These are phyloP conservation scores for Paramarasmius palmivorus DNA, from an alignment of 1,284 basidiomycete genomes.

Conservation along the genomic window DNA sequence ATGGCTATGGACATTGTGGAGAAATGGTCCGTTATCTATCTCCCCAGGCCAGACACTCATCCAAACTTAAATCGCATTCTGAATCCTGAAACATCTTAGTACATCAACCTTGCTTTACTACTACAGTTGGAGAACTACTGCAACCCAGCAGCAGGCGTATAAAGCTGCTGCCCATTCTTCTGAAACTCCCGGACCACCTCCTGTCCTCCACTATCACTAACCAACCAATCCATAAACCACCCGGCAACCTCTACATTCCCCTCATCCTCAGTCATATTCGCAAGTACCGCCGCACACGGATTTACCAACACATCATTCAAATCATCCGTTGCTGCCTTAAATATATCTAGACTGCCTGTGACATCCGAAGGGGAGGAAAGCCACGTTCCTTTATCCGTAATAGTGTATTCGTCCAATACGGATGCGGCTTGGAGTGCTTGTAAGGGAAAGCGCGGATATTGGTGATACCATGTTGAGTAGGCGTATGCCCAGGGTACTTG, in stretches of 20 bases:
- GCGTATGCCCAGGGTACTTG: conserved; percentile 53
- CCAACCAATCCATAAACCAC: neutral
- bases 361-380: conserved; percentile 31
- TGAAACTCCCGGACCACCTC: neutral
- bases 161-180: neutral
- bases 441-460: conserved; percentile 48
- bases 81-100: no score
- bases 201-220: neutral
- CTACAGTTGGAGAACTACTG: no score
- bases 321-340: neutral
- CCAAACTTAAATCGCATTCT: no score
- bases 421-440: conserved; percentile 47
- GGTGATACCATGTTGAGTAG: conserved; percentile 56
- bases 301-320: neutral
- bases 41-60: no score
- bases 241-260: neutral
- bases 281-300: conserved; percentile 3
- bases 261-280: no score
- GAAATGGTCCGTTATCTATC: no score
- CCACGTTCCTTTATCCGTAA: conserved; percentile 49
- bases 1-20: no score
- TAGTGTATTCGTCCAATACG: conserved; percentile 45
- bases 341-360: neutral
- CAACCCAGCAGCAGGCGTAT: no score
- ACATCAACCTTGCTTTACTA: no score